Base-by-base conservation (phyloP, 129 eudicot species). In the Ambrosia trifida region DNA sequence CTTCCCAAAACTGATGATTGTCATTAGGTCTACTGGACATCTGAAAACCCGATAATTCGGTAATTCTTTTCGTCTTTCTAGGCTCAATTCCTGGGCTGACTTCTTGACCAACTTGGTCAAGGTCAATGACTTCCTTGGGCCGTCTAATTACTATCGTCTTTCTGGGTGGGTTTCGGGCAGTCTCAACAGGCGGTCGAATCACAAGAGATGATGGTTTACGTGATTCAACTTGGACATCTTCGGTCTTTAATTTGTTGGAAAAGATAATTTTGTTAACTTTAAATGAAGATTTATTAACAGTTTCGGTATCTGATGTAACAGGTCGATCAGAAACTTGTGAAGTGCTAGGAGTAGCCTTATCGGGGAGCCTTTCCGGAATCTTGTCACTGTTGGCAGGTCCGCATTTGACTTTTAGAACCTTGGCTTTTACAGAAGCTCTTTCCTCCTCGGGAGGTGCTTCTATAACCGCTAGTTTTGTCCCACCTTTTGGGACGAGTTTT, bases 371-470 rank as follows among this genome's bases (percentile, higher is more conserved):
- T 31, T 59, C 41, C 0, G 7, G 76, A 64, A 66, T 66, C 72
- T 74, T 88, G 31, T 51, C 52, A 14, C 50, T 73, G 58, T 85
- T 92, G 3, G 84, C 80, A 20, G 84, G 78, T 18, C 88, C 89
- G 35, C 96, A 93, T 79, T 84, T 93, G 63, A 93, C 96, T 64
- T 93, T 93, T 65, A 93, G 70, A 78, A 80, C 74, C 66, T 93
- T 93, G n/a, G 95, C 91, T 78, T 87, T 89, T 32, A 83, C 68
- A 58, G 69, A 82, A 46, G 78, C 80, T 63, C 66, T 82, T 4
- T 89, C 96, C 1, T 87, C 98, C 62, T 93, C 95, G 0, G 73
- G 88, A 11, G 81, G 88, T 69, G 80, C 82, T 77, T 92, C 98
- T 36, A 87, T 76, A 10, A 79, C 77, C 7, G 82, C 81, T 36